phyloP scores from a whole-genome alignment of 73 alveolate genomes.

The Stentor coeruleus region DNA sequence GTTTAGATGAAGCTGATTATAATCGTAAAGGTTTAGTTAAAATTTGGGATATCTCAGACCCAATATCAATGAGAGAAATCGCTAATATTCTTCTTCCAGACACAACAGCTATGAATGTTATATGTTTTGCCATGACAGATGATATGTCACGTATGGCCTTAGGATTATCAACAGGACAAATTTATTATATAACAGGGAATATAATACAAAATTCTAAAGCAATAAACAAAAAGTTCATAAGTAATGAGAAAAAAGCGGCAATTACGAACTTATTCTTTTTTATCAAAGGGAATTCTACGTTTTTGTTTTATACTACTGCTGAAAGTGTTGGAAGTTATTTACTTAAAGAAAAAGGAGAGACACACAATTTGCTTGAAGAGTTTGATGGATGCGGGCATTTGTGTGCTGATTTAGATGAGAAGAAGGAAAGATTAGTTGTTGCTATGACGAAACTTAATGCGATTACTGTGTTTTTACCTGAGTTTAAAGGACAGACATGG shows the following conservation, averaged over 20 bases:
- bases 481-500: constrained; percentile 33
- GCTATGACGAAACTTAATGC: constrained; percentile 40
- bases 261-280: constrained; percentile 30
- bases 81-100: not conserved
- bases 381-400: constrained; percentile 27
- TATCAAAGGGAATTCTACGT: constrained; percentile 24
- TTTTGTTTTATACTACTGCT: constrained; percentile 25
- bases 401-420: constrained; percentile 35
- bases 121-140: constrained; percentile 32
- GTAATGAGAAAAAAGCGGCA: not conserved
- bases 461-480: constrained; percentile 30
- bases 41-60: constrained; percentile 16
- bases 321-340: constrained; percentile 15
- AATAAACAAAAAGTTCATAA: constrained; percentile 22
- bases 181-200: constrained; percentile 24
- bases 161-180: constrained; percentile 36
- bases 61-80: not conserved
- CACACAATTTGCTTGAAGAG: not conserved
- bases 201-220: constrained; percentile 23
- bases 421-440: constrained; percentile 30
- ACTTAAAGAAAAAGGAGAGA: constrained; percentile 16
- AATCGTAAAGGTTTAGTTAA: not conserved
- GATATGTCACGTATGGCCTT: constrained; percentile 36
- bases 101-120: not conserved
- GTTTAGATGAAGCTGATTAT: constrained; percentile 12